phyloP scores from a whole-genome alignment of 108 stramenopile species.

The Epithemia pelagica region DNA sequence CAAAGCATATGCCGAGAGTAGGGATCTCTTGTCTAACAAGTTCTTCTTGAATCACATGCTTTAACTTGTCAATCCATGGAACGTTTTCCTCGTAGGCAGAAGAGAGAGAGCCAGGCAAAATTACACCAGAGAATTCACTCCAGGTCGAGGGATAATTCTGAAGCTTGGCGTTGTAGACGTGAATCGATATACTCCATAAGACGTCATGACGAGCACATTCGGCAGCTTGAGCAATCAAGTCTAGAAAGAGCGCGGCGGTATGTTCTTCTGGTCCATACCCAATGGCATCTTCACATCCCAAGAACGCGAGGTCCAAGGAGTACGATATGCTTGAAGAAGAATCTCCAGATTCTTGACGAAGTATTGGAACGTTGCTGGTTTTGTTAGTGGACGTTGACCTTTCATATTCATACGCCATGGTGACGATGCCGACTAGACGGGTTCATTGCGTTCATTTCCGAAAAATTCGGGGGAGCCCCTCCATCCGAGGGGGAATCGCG shows the following conservation, averaged over 20 bases:
- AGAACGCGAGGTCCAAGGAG: slow-evolving; percentile 22
- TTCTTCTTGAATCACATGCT: slow-evolving; percentile 43
- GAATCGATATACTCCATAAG: slow-evolving; percentile 22
- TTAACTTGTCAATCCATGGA: slow-evolving; percentile 52
- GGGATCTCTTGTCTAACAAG: slow-evolving; percentile 37
- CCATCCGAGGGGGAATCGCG: too few species aligned
- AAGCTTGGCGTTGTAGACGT: slow-evolving; percentile 40
- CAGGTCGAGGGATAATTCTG: slow-evolving; percentile 57
- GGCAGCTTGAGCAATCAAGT: slow-evolving; percentile 29
- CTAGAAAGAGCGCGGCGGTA: slow-evolving; percentile 60
- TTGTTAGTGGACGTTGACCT: too few species aligned
- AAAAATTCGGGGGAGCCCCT: too few species aligned
- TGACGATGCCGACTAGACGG: too few species aligned
- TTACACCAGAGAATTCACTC: slow-evolving; percentile 49
- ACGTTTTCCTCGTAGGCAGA: slow-evolving; percentile 53
- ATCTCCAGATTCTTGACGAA: background rate
- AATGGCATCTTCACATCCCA: slow-evolving; percentile 63
- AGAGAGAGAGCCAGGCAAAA: slow-evolving; percentile 70
- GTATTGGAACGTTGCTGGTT: background rate
- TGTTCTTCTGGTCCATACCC: slow-evolving; percentile 69
- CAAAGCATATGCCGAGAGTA: slow-evolving; percentile 76
- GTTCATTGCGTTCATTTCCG: too few species aligned
- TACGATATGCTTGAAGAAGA: too few species aligned
- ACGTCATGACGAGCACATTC: background rate
- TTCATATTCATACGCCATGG: too few species aligned